Evolutionary conservation across 2,329 filamentous ascomycete species (phyloP), one percentile per base, ranked within the genome.

Genomic region (Sarocladium brachiariae): DNA sequence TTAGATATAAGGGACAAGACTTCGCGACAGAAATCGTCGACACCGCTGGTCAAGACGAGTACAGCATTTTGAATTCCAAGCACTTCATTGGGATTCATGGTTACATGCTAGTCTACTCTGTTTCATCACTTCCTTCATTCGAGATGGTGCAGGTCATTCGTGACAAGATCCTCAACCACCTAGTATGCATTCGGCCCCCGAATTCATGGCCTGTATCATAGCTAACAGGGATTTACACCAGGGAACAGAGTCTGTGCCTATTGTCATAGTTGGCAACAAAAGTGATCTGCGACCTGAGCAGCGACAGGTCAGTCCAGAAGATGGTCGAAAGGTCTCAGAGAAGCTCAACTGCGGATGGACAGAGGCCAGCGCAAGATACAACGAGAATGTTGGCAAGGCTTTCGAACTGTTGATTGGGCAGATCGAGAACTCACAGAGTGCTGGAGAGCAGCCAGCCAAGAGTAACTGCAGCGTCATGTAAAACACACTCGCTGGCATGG

Each of bases 81-180:
- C 92, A 97, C 67, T 97, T 97, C 63, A 97, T 99, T 67, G 93
- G 93, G 56, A 97, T 97, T 58, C 93, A 99, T 73, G 93, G 93
- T 52, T 99, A 97, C 70, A 90, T 99, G 80, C 86, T 99, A 54
- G 92, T 96, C 46, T 99, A 99, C 71, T 96, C 91, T n/a, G 91
- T 99, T 47, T 87, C 88, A 19, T 96, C 89, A 45, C 84, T 89
- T 63, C 87, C 93, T 60, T 95, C 90, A 9, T 97, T 96, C 64
- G 93, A 99, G 67, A 99, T 97, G 92, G 86, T 96, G 48, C 83
- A 88, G 62, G 89, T 96, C 53, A 96, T 99, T 58, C 80, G 91
- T 23, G 92, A 97, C 67, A 99, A 97, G 78, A 96, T 99, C 55
- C 75, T 99, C 52, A 96, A 96, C 67, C 92, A 97, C 66, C 73